Conservation (phyloP, 345 rosid genomes). For the Anacardium occidentale region DNA sequence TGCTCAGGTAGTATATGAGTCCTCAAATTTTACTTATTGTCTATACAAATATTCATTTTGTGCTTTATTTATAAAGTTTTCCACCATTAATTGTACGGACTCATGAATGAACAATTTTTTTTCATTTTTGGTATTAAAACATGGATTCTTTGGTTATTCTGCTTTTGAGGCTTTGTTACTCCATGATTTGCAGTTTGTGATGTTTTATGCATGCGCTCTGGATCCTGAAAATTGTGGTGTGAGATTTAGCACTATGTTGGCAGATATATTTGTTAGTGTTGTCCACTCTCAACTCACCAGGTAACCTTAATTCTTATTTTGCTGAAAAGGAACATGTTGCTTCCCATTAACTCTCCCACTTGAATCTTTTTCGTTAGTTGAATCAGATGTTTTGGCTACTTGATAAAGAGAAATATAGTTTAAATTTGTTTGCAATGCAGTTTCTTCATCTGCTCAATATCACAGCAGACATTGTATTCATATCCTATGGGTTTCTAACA, state of each 20-base stretch:
- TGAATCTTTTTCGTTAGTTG: background rate
- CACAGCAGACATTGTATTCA: no score
- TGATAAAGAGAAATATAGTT: no score
- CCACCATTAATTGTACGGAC: background rate
- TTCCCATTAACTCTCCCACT: background rate
- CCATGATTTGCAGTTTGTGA: conserved; percentile 63
- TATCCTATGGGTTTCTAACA: background rate
- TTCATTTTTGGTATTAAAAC: background rate
- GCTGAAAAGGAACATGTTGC: background rate
- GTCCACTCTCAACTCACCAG: conserved; percentile 48
- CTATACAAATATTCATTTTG: background rate
- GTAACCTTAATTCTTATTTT: conserved; percentile 27
- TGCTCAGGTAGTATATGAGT: conserved; percentile 55
- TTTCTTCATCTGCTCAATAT: background rate
- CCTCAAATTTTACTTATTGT: background rate
- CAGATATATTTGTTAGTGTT: conserved; percentile 47
- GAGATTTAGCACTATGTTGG: conserved; percentile 57
- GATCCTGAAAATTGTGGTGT: conserved; percentile 80
- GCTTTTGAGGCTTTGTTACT: conserved; percentile 10
- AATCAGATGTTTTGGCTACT: background rate
- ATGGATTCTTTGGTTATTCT: background rate
- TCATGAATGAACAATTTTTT: no score
- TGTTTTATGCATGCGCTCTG: conserved; percentile 83
- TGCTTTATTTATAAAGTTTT: background rate
- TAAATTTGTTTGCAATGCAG: background rate